Evolutionary conservation across 257 asterid species (phyloP).

Genomic region (Thymus mandschuricus): DNA sequence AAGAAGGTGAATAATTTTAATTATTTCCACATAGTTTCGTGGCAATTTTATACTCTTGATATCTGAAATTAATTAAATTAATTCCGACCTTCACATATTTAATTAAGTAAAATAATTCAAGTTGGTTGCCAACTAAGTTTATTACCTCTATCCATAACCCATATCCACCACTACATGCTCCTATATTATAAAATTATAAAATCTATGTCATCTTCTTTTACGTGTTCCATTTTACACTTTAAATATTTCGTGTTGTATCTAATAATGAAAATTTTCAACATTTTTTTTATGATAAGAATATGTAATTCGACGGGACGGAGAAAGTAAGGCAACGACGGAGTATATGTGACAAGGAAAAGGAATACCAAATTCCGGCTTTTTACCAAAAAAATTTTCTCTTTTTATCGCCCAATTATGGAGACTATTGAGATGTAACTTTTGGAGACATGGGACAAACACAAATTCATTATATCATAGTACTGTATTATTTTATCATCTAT

Average conservation of each 20-base stretch:
- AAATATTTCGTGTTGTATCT: too few species aligned
- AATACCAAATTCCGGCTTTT: background rate
- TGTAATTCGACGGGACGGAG: too few species aligned
- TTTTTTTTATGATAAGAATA: too few species aligned
- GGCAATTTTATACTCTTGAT: background rate
- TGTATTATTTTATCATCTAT: background rate
- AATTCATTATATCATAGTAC: background rate
- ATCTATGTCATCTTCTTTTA: background rate
- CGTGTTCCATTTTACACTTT: background rate
- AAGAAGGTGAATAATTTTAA: too few species aligned
- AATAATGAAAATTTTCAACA: too few species aligned
- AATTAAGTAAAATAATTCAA: slow-evolving; percentile 26
- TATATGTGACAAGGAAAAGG: too few species aligned
- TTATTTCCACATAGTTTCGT: background rate
- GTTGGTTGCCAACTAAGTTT: slow-evolving; percentile 28
- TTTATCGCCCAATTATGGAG: background rate
- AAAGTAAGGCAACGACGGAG: too few species aligned
- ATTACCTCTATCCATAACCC: background rate
- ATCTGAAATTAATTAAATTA: background rate
- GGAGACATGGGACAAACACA: slow-evolving; percentile 27
- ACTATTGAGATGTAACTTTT: slow-evolving; percentile 18
- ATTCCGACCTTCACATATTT: slow-evolving; percentile 15
- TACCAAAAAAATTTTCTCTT: background rate
- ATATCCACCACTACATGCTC: background rate
- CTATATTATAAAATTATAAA: background rate